Percentiles rank a stretch among this genome's conserved stretches.
These are phyloP conservation scores for Pisolithus microcarpus DNA, from an alignment of 768 basidiomycete species.

Conservation along the genomic window DNA sequence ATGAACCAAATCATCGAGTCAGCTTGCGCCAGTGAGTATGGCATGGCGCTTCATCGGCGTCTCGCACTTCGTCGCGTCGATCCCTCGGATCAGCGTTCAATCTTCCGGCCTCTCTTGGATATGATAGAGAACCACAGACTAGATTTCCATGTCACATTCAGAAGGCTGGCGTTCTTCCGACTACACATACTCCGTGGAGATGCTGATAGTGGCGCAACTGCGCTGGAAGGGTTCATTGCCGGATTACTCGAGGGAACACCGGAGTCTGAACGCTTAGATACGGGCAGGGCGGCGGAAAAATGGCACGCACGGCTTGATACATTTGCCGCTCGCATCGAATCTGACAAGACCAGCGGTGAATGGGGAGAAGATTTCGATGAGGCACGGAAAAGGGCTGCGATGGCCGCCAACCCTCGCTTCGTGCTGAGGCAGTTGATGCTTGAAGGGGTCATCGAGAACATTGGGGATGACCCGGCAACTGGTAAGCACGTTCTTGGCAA, in stretches of 20 bases:
- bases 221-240: constrained; percentile 36
- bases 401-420: constrained; percentile 82
- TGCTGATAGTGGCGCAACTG: constrained; percentile 5
- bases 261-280: constrained; percentile 39
- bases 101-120: constrained; percentile 63
- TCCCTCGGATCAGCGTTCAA: constrained; percentile 47
- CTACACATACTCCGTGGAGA: constrained; percentile 28
- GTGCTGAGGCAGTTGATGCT: constrained; percentile 93
- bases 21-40: constrained; percentile 59
- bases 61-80: constrained; percentile 63
- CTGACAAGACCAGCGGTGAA: constrained; percentile 35
- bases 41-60: constrained; percentile 66
- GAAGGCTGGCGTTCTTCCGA: constrained; percentile 59
- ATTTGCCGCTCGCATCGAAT: constrained; percentile 53
- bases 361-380: constrained; percentile 41
- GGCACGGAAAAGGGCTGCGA: constrained; percentile 41
- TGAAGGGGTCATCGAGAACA: constrained; percentile 79
- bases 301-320: constrained; percentile 58
- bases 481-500: constrained; percentile 70
- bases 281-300: constrained; percentile 40
- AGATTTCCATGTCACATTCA: constrained; percentile 89
- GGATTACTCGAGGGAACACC: constrained; percentile 42
- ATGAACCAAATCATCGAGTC: constrained; percentile 56
- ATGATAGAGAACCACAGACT: constrained; percentile 66
- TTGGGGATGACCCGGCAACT: constrained; percentile 56